Conservation (phyloP, 768 basidiomycete genomes). For the Daedaleopsis sinensis region DNA sequence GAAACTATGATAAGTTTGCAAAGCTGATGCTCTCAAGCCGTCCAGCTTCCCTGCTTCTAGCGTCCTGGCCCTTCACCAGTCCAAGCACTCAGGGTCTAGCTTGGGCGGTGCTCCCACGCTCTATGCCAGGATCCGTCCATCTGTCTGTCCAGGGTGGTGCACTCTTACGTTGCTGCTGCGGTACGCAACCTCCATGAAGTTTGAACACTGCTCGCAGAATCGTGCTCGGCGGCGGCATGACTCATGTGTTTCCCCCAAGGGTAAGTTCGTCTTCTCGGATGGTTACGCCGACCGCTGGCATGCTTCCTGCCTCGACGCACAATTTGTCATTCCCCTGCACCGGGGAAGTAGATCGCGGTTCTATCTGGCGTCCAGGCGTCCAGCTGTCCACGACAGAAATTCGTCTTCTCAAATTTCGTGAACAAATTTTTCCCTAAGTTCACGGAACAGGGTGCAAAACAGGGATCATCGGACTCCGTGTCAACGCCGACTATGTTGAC, state of each 20-base stretch:
- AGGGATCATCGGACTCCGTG: conserved; percentile 2
- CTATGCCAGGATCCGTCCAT: neutral
- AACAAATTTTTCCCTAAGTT: neutral
- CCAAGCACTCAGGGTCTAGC: neutral
- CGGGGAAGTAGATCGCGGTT: neutral
- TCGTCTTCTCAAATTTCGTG: neutral
- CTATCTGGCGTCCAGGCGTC: neutral
- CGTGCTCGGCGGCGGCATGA: neutral
- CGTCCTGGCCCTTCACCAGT: neutral
- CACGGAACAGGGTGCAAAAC: neutral
- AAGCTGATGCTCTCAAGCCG: neutral
- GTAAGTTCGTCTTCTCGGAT: neutral
- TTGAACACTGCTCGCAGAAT: neutral
- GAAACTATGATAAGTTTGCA: neutral
- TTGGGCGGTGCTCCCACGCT: neutral
- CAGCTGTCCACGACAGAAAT: neutral
- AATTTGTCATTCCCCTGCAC: neutral
- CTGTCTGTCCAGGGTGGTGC: neutral
- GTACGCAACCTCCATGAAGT: neutral
- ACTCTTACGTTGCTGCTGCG: neutral
- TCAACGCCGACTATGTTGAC: neutral
- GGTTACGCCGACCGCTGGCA: neutral
- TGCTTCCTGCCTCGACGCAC: neutral
- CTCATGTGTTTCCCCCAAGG: neutral
- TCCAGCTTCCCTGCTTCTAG: conserved; percentile 5